A percentile compares a stretch with the other conserved stretches of the same genome.
Evolutionary conservation across 148 eudicot genomes (phyloP).

Genomic region (Rhododendron vialii): DNA sequence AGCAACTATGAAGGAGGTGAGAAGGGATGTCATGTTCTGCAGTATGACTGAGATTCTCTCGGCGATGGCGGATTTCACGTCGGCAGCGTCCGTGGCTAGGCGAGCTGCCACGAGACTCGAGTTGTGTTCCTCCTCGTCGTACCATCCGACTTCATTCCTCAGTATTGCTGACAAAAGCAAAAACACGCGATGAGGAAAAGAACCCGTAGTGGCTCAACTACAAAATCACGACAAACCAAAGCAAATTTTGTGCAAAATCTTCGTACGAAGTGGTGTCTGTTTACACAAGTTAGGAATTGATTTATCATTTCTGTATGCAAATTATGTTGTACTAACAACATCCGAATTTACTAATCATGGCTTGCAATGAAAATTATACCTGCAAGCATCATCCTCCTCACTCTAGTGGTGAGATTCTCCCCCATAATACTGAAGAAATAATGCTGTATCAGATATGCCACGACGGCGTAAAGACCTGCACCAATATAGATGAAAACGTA

Average conservation of each 20-base stretch:
- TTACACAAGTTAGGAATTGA: background rate
- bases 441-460: constrained; percentile 93
- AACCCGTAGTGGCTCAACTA: background rate
- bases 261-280: background rate
- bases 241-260: background rate
- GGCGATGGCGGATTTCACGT: constrained; percentile 94
- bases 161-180: constrained; percentile 57
- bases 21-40: constrained; percentile 98
- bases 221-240: background rate
- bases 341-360: background rate
- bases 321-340: background rate
- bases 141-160: constrained; percentile 99
- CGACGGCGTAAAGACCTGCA: constrained; percentile 92
- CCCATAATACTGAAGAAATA: constrained; percentile 99
- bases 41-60: constrained; percentile 97
- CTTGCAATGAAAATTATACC: constrained; percentile 33
- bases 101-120: constrained; percentile 96
- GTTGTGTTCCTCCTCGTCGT: constrained; percentile 98
- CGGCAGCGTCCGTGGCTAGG: constrained; percentile 90
- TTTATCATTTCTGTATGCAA: background rate
- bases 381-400: constrained; percentile 99
- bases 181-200: background rate
- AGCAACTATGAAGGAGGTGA: constrained; percentile 95
- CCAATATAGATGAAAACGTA: constrained; percentile 95
- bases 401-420: constrained; percentile 95